Base-by-base conservation (phyloP, 2,329 filamentous ascomycete species). In the Paraphoma chrysanthemicola region DNA sequence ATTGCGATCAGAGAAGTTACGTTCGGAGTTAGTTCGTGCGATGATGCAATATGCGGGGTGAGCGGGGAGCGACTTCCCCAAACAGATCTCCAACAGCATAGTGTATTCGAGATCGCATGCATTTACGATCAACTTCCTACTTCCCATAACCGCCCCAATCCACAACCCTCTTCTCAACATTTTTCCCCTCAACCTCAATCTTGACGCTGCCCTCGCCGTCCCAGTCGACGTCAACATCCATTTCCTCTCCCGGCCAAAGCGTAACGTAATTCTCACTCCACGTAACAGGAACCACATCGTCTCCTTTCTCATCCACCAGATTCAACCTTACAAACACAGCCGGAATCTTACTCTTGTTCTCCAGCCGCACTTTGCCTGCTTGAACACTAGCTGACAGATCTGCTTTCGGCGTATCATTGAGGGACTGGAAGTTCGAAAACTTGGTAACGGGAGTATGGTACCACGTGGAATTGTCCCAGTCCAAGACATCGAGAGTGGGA, bases 201-300 rank as follows among this genome's bases (percentile, higher is more conserved):
- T 14, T 39, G 12, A 53, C 23, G 4, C 14, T 47, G 16, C 38
- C 7, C 28, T 17, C 16, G 10, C n/a, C 30, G 5, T 5, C 51
- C 6, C 6, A 39, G 14, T 49, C n/a, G 1, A 68, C 46, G 8
- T 47, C 53, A 14, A 70, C 16, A 9, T 68, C 72, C 6, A 86
- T 44, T 50, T 74, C 81, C 75, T 89, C 86, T 1, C 75, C 71
- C 0, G 86, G 85, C 79, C 83, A 87, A 9, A 89, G 70, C 1
- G 86, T 88, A 11, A 89, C 75, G 57, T 88, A 89, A 57, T 89
- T 89, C 59, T 88, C 86, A 0, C 81, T 82, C 86, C 86, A 89
- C 17, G 77, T 75, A 0, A 86, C 79, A 0, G 85, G 84, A 4
- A 80, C 60, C 0, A 87, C 76, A 48, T 86, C 83, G 0, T 74